Conservation (phyloP, 208 protist species). For the Histomonas meleagridis region DNA sequence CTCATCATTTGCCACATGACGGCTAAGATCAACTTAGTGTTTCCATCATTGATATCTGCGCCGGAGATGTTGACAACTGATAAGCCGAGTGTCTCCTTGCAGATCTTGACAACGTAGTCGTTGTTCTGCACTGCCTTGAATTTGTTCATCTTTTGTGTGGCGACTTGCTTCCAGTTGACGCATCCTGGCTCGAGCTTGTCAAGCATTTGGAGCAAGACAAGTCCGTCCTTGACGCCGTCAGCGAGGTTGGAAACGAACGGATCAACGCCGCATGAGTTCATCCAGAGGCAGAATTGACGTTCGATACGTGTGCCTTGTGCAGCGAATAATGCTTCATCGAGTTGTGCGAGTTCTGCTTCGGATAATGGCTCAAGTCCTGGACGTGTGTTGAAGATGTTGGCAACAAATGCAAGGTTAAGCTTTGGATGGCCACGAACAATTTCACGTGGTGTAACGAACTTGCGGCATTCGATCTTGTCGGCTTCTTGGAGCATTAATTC, state of each 20-base stretch:
- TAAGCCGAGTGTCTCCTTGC: constrained; percentile 40
- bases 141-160: constrained; percentile 46
- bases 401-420: constrained; percentile 55
- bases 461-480: constrained; percentile 46
- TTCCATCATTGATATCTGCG: constrained; percentile 48
- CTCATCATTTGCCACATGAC: constrained; percentile 55
- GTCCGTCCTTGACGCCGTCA: constrained; percentile 46
- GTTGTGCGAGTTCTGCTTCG: constrained; percentile 43
- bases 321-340: constrained; percentile 23
- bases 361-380: constrained; percentile 51
- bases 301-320: constrained; percentile 50
- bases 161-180: constrained; percentile 45
- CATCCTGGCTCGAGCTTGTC: constrained; percentile 50
- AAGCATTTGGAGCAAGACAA: constrained; percentile 45
- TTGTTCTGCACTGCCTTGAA: constrained; percentile 53
- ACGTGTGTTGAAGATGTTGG: constrained; percentile 54
- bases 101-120: constrained; percentile 48
- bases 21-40: constrained; percentile 47
- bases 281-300: constrained; percentile 55
- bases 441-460: constrained; percentile 44
- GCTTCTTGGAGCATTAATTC: constrained; percentile 48
- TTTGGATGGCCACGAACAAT: not conserved
- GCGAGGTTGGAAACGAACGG: constrained; percentile 45
- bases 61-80: constrained; percentile 48
- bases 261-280: constrained; percentile 53